Evolutionary conservation across 176 grass and related monocot genomes (phyloP), one percentile per base, ranked within the genome.

Genomic region (Oryza rufipogon): DNA sequence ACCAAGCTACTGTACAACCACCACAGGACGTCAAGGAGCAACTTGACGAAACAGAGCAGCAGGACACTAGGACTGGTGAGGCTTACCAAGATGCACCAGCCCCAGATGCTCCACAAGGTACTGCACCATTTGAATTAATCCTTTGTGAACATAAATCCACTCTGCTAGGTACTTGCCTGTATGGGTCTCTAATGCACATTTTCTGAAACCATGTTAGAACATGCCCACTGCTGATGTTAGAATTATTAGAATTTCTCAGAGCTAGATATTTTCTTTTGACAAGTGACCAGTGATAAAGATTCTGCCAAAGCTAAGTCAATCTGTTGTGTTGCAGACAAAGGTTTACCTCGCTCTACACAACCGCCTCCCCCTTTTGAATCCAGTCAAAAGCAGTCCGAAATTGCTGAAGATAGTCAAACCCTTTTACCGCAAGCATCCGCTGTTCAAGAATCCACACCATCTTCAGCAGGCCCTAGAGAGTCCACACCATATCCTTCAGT

Each of bases 91-190:
- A 48, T 3, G 0, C 75, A 77, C 54, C 75, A 77, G 33, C 54
- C 36, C 32, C 79, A 14, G 65, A 48, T 71, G 52, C 64, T 51
- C 80, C 10, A 0, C 32, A 65, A 77, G 66, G 73, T 82, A 86
- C 10, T 12, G 64, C 25, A 77, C 39, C 51, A 76, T 25, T 66
- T 87, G 22, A 81, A 44, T 9, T 19, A 26, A 47, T 80, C 7
- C 47, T 3, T n/a, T 12, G 25, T 69, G 28, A 60, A 75, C 25
- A 69, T 6, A 87, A 76, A 19, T 71, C 49, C 58, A 20, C 26
- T 19, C 7, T 9, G 22, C n/a, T 12, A 22, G 36, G 60, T 76
- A 80, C 64, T 66, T 5, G 5, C 7, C 64, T 11, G 5, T 70
- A 60, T 61, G 74, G 3, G n/a, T 7, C 63, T n/a, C 25, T 11